phyloP scores from a whole-genome alignment of 768 basidiomycete genomes.

The Heimioporus sp. region DNA sequence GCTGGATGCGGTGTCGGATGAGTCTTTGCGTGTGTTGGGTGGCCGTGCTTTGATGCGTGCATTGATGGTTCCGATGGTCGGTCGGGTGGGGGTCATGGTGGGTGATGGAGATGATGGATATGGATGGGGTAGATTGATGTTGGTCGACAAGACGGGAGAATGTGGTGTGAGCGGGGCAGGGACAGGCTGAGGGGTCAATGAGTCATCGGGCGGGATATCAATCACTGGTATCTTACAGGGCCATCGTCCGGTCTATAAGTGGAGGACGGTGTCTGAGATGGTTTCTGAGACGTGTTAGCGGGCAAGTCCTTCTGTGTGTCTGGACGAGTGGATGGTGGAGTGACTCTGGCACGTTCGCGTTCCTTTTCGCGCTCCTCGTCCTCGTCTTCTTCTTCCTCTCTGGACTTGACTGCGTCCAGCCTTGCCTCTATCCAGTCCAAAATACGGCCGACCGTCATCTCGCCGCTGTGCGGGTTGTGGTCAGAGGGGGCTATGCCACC shows the following conservation, averaged over 20 bases:
- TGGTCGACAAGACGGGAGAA: slow-evolving; percentile 24
- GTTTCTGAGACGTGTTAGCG: slow-evolving; percentile 19
- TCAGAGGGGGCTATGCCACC: slow-evolving; percentile 42
- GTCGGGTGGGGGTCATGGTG: slow-evolving; percentile 19
- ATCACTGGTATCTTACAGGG: slow-evolving; percentile 30
- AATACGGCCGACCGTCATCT: slow-evolving; percentile 74
- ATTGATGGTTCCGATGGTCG: slow-evolving; percentile 8
- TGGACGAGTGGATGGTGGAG: slow-evolving; percentile 18
- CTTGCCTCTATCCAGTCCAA: slow-evolving; percentile 87
- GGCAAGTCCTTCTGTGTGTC: slow-evolving; percentile 22
- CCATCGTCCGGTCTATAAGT: slow-evolving; percentile 18
- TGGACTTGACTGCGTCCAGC: slow-evolving; percentile 68
- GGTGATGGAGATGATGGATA: slow-evolving; percentile 29
- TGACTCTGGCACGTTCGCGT: slow-evolving; percentile 37
- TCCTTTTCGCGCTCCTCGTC: slow-evolving; percentile 70
- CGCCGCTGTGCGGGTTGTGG: slow-evolving; percentile 48
- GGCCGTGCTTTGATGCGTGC: slow-evolving; percentile 32
- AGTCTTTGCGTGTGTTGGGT: slow-evolving; percentile 27
- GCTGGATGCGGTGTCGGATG: slow-evolving; percentile 15
- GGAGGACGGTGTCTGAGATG: slow-evolving; percentile 12
- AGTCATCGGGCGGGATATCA: neutral
- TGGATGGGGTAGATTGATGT: slow-evolving; percentile 10
- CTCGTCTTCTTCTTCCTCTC: slow-evolving; percentile 82
- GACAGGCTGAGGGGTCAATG: slow-evolving; percentile 11
- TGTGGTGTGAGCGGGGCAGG: slow-evolving; percentile 32